Conservation (phyloP, 106 monocot species). For the Vanilla planifolia region DNA sequence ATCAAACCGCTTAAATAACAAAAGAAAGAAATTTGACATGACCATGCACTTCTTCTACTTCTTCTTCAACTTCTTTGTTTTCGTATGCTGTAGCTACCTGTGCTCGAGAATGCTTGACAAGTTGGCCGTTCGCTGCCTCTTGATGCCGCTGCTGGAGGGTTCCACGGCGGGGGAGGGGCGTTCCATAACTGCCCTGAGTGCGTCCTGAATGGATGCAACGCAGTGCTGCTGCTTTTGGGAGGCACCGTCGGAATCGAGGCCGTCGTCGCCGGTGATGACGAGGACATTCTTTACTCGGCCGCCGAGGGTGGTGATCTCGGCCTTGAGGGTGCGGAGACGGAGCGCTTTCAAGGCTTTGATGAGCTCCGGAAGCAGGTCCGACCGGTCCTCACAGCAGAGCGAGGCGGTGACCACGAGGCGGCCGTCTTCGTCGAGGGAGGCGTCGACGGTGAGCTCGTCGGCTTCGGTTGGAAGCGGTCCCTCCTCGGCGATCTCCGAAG, state of each 20-base stretch:
- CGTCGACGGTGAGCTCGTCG: constrained; percentile 82
- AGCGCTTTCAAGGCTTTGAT: constrained; percentile 72
- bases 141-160: constrained; percentile 32
- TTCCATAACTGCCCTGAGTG: constrained; percentile 75
- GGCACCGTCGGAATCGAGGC: neutral
- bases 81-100: neutral
- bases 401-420: constrained; percentile 68
- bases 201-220: constrained; percentile 54
- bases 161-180: constrained; percentile 28
- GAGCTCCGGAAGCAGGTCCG: constrained; percentile 77
- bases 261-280: constrained; percentile 51
- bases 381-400: constrained; percentile 78
- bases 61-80: neutral
- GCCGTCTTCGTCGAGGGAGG: constrained; percentile 55
- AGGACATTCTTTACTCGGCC: constrained; percentile 79
- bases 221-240: constrained; percentile 20
- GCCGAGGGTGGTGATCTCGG: constrained; percentile 89
- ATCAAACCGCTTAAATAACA: no score
- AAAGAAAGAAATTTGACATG: neutral
- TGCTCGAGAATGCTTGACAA: constrained; percentile 3
- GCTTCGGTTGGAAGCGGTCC: constrained; percentile 65
- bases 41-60: neutral
- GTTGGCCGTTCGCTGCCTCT: constrained; percentile 65
- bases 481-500: constrained; percentile 62
- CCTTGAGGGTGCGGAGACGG: constrained; percentile 47